These are phyloP conservation scores for Fraxinus baroniana DNA, from an alignment of 305 asterid genomes.

Conservation along the genomic window DNA sequence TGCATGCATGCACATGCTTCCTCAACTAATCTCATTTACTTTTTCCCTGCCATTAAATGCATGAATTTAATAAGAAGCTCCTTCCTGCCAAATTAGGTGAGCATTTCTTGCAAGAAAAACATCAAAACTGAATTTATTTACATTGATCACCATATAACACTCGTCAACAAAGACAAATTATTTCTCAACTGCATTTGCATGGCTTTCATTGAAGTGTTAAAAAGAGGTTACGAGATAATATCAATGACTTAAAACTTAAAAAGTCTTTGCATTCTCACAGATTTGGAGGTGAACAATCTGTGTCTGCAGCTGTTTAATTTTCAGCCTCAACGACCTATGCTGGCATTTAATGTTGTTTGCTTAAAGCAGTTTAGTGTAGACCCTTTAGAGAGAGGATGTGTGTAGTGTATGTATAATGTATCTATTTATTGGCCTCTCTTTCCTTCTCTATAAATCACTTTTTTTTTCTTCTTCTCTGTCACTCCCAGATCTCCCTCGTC, in stretches of 20 bases:
- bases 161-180: neutral
- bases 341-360: constrained; percentile 37
- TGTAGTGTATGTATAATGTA: neutral
- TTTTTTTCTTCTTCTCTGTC: constrained; percentile 29
- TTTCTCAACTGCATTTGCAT: neutral
- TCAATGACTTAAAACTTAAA: neutral
- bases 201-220: neutral
- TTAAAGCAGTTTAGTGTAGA: constrained; percentile 23
- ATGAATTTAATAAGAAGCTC: constrained; percentile 38
- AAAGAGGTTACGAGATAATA: neutral
- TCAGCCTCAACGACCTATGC: constrained; percentile 35
- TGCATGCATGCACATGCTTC: constrained; percentile 9
- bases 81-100: constrained; percentile 72
- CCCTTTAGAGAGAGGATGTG: neutral
- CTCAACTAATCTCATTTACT: constrained; percentile 57
- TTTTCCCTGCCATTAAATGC: constrained; percentile 54
- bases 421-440: constrained; percentile 56
- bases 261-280: neutral
- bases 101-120: neutral
- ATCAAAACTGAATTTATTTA: neutral
- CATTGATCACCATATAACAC: neutral
- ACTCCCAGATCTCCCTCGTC: constrained; percentile 18
- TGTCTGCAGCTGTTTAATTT: constrained; percentile 4
- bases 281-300: neutral
- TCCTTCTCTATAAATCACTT: constrained; percentile 43